Base-by-base conservation (phyloP, 2,329 filamentous ascomycete species). In the Stromatinia cepivora region DNA sequence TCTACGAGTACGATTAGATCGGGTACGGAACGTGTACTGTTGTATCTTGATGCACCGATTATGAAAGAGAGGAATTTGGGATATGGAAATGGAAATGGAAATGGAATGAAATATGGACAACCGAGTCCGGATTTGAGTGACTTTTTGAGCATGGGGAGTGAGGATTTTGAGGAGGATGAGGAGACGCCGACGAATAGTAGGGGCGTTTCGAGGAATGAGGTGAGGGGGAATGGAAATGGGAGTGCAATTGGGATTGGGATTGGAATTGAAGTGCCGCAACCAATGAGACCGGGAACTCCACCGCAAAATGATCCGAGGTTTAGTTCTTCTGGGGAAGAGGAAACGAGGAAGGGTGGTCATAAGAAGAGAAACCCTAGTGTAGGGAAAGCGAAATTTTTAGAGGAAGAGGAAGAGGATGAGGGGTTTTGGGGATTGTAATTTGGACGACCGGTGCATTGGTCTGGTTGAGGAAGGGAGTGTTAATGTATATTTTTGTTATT, bases 71-170 rank as follows among this genome's bases (percentile, higher is more conserved):
- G n/a, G 17, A 31, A 20, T 7, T 39, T 65, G 48, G n/a, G 48
- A 28, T 54, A 39, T 9, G 62, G 48, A 25, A 39, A 39, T 20
- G n/a, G 61, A n/a, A 28, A 22, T 39, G 46, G 34, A 17, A 42
- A 22, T 5, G n/a, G 28, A 34, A 62, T n/a, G 13, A n/a, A 39
- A 3, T 71, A 69, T 9, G 68, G 75, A 5, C 76, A 77, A 59
- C 75, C 76, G n/a, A 77, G 75, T 56, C 76, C 77, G 2, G 76
- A 78, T 56, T 56, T 76, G 20, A 74, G 72, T 53, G 76, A 77
- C 57, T 77, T 77, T 57, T 59, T 76, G 11, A 75, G 64, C 28
- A 74, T 72, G 56, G 76, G 70, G 0, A 77, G 74, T 2, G 45
- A 48, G 11, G 42, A 46, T 4, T 56, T 56, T 45, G 42, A 61